Evolutionary conservation across 345 rosid genomes (phyloP), one percentile per base, ranked within the genome.

Genomic region (Gossypium bickii): DNA sequence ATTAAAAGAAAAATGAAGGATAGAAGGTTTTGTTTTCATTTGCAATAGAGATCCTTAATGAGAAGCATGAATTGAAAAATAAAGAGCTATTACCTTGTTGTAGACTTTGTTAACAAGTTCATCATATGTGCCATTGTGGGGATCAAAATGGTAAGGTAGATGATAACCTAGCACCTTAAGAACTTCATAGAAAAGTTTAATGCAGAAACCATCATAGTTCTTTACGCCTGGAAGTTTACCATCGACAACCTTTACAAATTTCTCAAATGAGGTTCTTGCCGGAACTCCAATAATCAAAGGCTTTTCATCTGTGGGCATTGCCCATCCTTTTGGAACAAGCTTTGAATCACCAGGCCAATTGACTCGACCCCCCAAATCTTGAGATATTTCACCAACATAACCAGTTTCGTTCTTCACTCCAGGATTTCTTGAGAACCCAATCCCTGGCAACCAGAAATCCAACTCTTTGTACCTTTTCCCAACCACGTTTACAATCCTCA

Each of bases 201-300:
- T 82, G 84, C 89, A 87, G 58, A 85, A 89, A 22, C 93, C 91
- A 27, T 38, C 75, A 41, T 74, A 85, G 12, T 12, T 22, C 3
- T 52, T 71, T 53, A 58, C 61, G 1, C 61, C 11, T 0, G 81
- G 62, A 56, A 44, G 15, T 25, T 59, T 27, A 8, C 47, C 73
- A 43, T 18, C 38, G 15, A 9, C 72, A 41, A 82, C 83, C 73
- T 69, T 84, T 20, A 86, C 89, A 41, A 89, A 89, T 77, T 67
- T 80, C 47, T 82, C 73, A n/a, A 87, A 87, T 7, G 80, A 34
- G 7, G 87, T 84, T 51, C 64, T 80, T 1, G 49, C 72, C 0
- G 91, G 89, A 67, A 89, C 88, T 53, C 83, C 86, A 16, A 89
- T 83, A 15, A 9, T 69, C 87, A 85, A 24, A 10, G 79, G 85